A percentile compares a stretch with the other conserved stretches of the same genome.
Evolutionary conservation across 2,329 filamentous ascomycete genomes (phyloP).

Genomic region (Ophiostoma pallidulum): DNA sequence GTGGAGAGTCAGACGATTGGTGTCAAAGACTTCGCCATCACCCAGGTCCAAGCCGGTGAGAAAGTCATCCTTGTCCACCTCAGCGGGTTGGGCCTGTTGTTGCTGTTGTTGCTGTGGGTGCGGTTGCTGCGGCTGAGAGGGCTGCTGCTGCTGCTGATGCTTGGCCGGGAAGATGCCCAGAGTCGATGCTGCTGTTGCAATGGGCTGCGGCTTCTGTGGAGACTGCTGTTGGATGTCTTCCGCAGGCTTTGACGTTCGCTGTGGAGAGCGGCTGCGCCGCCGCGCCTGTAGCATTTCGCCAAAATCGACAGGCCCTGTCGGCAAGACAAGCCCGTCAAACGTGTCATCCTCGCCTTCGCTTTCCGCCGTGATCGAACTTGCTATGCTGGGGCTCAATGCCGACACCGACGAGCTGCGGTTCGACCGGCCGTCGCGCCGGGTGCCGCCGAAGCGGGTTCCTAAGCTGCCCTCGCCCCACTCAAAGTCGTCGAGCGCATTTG

Average conservation of each 20-base stretch:
- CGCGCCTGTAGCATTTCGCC: conserved; percentile 66
- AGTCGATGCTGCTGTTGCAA: conserved; percentile 1
- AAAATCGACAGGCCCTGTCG: conserved; percentile 75
- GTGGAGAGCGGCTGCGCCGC: conserved; percentile 50
- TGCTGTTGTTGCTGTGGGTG: too few relatives aligned
- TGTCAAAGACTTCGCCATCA: conserved; percentile 70
- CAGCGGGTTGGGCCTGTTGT: too few relatives aligned
- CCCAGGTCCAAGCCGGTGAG: conserved; percentile 80
- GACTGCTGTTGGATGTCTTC: conserved; percentile 24
- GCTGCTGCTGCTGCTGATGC: conserved; percentile 17
- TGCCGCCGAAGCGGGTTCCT: conserved; percentile 83
- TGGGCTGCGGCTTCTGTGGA: conserved; percentile 12
- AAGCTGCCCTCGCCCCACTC: conserved; percentile 93
- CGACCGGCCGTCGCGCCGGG: conserved; percentile 67
- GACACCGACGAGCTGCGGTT: conserved; percentile 80
- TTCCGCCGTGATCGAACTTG: conserved; percentile 82
- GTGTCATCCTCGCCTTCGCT: conserved; percentile 94
- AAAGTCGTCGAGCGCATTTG: conserved; percentile 60
- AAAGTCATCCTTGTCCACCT: conserved; percentile 62
- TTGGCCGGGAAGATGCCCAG: conserved; percentile 11
- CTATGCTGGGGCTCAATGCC: conserved; percentile 82
- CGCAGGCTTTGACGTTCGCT: conserved; percentile 24
- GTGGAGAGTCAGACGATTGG: conserved; percentile 73
- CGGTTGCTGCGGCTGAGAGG: too few relatives aligned
- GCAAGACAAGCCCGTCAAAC: conserved; percentile 79